Evolutionary conservation across 306 rosid species (phyloP), one percentile per base, ranked within the genome.

Genomic region (Vigna nakashimae): DNA sequence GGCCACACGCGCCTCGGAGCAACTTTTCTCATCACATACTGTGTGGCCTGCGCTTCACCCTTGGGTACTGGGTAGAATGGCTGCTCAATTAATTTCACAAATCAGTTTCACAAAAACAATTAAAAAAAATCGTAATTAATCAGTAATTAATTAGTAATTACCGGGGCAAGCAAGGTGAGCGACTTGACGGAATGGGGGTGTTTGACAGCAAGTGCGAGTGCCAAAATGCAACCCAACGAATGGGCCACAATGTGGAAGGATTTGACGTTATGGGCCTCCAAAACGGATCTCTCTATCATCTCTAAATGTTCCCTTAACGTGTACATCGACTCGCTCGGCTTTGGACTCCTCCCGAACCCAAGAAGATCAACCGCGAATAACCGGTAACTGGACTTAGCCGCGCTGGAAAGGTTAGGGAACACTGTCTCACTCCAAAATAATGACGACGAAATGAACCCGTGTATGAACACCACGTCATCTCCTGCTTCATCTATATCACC

Each of bases 1-100:
- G 99, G 99, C 97, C 98, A 96, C 58, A 96, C 97, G 32, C 94
- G 92, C 76, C 98, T 45, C 0, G 99, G 99, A 0, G 99, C 99
- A 2, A 96, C 78, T 87, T 69, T 91, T 57, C 93, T 85, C 98
- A 96, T 90, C 73, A 91, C 90, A 32, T 91, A 91, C 34, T 92
- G 98, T 4, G 98, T 82, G 0, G 91, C 84, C 40, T 86, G 92
- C 42, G 79, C 65, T 71, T 67, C 91, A 0, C 94, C 97, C 62
- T 91, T 96, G 0, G 99, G 98, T 6, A 82, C 86, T 0, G 82
- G 82, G 30, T 78, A 82, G 34, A 56, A 82, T 0, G 86, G 86
- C 86, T 82, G 70, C 26, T 13, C 36, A 36, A 16, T 9, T 9
- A 2, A 53, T 2, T 17, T 58, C 28, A 55, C 5, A 3, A 40